Base-by-base conservation (phyloP, 257 asterid genomes). In the Salvia miltiorrhiza region DNA sequence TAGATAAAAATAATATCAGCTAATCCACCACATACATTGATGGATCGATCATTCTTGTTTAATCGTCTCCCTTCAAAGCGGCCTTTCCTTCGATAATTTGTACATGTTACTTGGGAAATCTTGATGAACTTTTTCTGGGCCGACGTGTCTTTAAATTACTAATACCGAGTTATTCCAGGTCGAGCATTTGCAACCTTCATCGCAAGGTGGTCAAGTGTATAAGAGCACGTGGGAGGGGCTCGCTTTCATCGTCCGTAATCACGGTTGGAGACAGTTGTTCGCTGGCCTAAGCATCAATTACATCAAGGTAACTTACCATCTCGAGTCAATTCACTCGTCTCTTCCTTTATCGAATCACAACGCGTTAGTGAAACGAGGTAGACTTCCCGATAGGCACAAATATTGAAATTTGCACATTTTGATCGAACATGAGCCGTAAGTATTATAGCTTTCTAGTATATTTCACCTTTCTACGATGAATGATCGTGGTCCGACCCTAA, bases 281-380 rank as follows among this genome's bases (percentile, higher is more conserved):
- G 96, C 99, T 19, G 99, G 99, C 64, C 88, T 93, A 63, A 90
- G 99, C 83, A 89, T 94, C 78, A 94, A 91, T 48, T 94, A 91
- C 73, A 91, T 94, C 71, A 94, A 94, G 99, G 96, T 93, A 80
- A 48, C 19, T 16, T 4, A 4, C 68, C 12, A 9, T 30, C 47
- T 28, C n/a, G 35, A 30, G 35, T 30, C 5, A 0, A 3, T 30
- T 30, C 35, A 30, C 35, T 6, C 3, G 33, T 30, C 5, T 30
- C 33, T 30, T 30, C 33, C 33, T 1, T 30, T 30, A 30, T 30
- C 33, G 33, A 3, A 30, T 30, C n/a, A n/a, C n/a, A n/a, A n/a
- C n/a, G n/a, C n/a, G n/a, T n/a, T n/a, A 2, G 33, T 30, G 33
- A 30, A 30, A 30, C 35, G 5, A 30, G 35, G 2, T 0, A 30